A percentile compares a stretch with the other conserved stretches of the same genome.
phyloP scores from a whole-genome alignment of 768 basidiomycete species.

The Suillus cothurnatus region DNA sequence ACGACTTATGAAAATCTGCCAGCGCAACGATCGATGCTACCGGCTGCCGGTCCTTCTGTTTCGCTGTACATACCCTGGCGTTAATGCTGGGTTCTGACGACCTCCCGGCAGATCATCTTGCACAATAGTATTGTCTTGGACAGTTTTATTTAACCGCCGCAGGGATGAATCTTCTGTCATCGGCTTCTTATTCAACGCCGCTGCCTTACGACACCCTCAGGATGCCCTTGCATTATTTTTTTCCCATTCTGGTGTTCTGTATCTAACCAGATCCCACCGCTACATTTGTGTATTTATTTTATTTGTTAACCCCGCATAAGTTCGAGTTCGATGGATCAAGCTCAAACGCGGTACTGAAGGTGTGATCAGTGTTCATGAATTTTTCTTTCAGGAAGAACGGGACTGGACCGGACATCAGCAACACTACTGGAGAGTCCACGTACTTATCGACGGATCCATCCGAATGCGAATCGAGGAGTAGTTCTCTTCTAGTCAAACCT shows the following conservation, averaged over 20 bases:
- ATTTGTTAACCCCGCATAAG: neutral
- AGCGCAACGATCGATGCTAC: conserved; percentile 79
- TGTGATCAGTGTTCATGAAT: neutral
- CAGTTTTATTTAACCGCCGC: conserved; percentile 84
- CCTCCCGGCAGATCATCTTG: conserved; percentile 58
- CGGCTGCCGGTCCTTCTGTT: conserved; percentile 88
- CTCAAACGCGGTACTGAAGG: neutral
- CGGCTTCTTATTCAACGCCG: conserved; percentile 93
- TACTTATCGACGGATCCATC: neutral
- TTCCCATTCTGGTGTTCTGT: neutral
- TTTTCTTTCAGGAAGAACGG: neutral
- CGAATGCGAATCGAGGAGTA: neutral
- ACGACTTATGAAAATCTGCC: conserved; percentile 91
- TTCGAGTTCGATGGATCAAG: neutral
- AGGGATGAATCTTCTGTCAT: conserved; percentile 96
- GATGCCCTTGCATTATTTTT: conserved; percentile 90
- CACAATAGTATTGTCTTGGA: conserved; percentile 99
- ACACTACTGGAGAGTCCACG: neutral
- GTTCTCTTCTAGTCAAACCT: neutral
- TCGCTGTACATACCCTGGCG: conserved; percentile 88
- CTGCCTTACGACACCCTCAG: conserved; percentile 95
- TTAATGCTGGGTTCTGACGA: conserved; percentile 91
- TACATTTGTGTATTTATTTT: neutral
- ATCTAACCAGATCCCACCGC: neutral
- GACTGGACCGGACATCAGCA: neutral